A percentile compares a stretch with the other conserved stretches of the same genome.
Evolutionary conservation across 1,284 basidiomycete genomes (phyloP).

Genomic region (Malassezia pachydermatis): DNA sequence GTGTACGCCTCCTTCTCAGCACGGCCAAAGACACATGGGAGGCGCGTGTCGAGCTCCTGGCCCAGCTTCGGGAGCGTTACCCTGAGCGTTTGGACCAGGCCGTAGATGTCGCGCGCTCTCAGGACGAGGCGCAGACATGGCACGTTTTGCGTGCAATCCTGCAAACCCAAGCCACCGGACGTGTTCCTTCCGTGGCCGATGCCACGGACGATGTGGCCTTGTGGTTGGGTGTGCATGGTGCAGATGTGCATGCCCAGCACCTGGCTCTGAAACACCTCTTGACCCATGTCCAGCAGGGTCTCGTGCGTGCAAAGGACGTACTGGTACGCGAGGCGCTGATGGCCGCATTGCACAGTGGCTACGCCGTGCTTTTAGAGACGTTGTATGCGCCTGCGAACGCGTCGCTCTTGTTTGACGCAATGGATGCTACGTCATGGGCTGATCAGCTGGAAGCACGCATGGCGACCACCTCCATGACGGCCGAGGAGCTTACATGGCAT

Average conservation of each 20-base stretch:
- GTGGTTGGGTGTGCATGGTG: slow-evolving; percentile 38
- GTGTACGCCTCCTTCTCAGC: slow-evolving; percentile 21
- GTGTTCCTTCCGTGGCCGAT: slow-evolving; percentile 18
- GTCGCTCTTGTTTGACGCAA: slow-evolving; percentile 19
- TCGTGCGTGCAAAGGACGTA: slow-evolving; percentile 21
- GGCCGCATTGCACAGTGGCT: slow-evolving; percentile 24
- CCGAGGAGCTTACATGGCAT: slow-evolving; percentile 21
- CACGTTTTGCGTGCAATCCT: slow-evolving; percentile 26
- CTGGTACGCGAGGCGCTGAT: slow-evolving; percentile 34
- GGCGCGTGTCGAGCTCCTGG: slow-evolving; percentile 24
- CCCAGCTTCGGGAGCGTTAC: slow-evolving; percentile 23
- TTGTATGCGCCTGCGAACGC: slow-evolving; percentile 23
- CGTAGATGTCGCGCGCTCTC: slow-evolving; percentile 19
- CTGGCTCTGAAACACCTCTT: slow-evolving; percentile 29
- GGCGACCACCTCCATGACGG: not conserved
- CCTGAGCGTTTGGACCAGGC: slow-evolving; percentile 28
- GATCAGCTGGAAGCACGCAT: slow-evolving; percentile 13
- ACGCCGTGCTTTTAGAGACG: slow-evolving; percentile 22
- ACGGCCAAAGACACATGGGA: slow-evolving; percentile 17
- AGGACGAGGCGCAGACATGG: slow-evolving; percentile 23
- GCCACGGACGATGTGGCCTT: slow-evolving; percentile 20
- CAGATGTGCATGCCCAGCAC: slow-evolving; percentile 25
- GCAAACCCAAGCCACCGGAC: slow-evolving; percentile 22
- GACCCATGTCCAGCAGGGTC: slow-evolving; percentile 18
- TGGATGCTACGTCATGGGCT: slow-evolving; percentile 19